Percentiles rank a stretch among this genome's conserved stretches.
These are phyloP conservation scores for Apiospora sp. DNA, from an alignment of 2,329 filamentous ascomycete genomes.

Conservation along the genomic window DNA sequence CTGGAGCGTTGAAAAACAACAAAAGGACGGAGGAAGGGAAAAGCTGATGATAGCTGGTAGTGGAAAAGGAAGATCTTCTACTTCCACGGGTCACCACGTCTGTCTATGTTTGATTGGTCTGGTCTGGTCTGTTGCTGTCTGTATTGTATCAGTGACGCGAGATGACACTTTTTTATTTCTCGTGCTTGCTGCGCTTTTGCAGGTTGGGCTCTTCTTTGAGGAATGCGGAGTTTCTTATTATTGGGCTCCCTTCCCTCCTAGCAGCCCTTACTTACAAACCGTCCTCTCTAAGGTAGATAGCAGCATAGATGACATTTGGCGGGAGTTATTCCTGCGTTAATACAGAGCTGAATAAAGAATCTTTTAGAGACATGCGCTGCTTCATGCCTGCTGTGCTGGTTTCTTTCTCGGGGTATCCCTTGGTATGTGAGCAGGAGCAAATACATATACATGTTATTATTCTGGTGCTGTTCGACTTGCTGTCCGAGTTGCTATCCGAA, in stretches of 20 bases:
- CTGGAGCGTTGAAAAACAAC: neutral
- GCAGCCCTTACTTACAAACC: neutral
- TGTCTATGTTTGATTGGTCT: neutral
- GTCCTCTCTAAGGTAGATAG: conserved; percentile 1
- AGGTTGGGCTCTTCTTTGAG: neutral
- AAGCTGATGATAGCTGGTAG: neutral
- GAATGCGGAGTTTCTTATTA: neutral
- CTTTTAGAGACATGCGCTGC: neutral
- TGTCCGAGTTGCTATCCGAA: too few species aligned
- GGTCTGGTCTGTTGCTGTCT: neutral
- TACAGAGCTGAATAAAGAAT: conserved; percentile 17
- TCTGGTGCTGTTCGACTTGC: neutral
- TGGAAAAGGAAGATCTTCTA: neutral
- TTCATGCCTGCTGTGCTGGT: neutral
- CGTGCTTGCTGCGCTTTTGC: neutral
- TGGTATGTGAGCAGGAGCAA: neutral
- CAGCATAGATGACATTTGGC: neutral
- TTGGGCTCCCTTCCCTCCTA: neutral
- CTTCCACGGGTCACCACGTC: neutral
- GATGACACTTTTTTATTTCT: neutral
- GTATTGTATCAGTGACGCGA: neutral
- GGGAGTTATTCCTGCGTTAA: conserved; percentile 11
- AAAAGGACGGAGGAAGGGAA: neutral
- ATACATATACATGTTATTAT: neutral
- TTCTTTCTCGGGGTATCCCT: neutral